phyloP scores from a whole-genome alignment of 176 grass and related monocot species.

The Thinopyrum elongatum region DNA sequence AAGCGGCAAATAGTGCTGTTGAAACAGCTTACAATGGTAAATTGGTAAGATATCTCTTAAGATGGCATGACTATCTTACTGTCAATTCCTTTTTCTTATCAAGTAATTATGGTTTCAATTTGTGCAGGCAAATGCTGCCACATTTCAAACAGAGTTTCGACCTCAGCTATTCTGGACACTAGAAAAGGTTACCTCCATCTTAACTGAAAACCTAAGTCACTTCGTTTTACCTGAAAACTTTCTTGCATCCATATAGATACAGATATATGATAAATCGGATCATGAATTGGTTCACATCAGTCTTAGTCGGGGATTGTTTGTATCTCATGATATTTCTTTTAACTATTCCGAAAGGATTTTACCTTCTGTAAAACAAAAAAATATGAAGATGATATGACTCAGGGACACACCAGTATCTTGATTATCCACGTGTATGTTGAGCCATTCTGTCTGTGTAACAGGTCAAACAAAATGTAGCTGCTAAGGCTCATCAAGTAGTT shows the following conservation, averaged over 20 bases:
- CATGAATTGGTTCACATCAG: not conserved
- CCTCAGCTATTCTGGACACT: slow-evolving; percentile 73
- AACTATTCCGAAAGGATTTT: not conserved
- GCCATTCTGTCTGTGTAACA: slow-evolving; percentile 38
- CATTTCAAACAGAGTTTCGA: slow-evolving; percentile 76
- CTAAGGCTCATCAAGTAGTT: slow-evolving; percentile 58
- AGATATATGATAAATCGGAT: not conserved
- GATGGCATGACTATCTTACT: not conserved
- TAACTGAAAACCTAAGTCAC: slow-evolving; percentile 7
- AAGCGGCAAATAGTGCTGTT: slow-evolving; percentile 52
- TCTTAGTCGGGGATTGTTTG: not conserved
- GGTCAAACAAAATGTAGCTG: slow-evolving; percentile 63
- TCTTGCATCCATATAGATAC: not conserved
- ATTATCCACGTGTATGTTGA: slow-evolving; percentile 1
- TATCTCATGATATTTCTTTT: not conserved
- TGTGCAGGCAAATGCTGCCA: slow-evolving; percentile 41
- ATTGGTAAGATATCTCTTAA: slow-evolving; percentile 43
- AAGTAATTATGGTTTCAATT: not conserved
- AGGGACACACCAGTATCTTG: not conserved
- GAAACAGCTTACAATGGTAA: slow-evolving; percentile 60
- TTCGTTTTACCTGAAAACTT: slow-evolving; percentile 23
- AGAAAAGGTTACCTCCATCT: slow-evolving; percentile 57
- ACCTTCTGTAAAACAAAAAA: not conserved
- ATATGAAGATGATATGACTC: not conserved
- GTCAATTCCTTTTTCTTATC: slow-evolving; percentile 11